Base-by-base conservation (phyloP, 2,329 filamentous ascomycete species). In the Uncinocarpus reesii region DNA sequence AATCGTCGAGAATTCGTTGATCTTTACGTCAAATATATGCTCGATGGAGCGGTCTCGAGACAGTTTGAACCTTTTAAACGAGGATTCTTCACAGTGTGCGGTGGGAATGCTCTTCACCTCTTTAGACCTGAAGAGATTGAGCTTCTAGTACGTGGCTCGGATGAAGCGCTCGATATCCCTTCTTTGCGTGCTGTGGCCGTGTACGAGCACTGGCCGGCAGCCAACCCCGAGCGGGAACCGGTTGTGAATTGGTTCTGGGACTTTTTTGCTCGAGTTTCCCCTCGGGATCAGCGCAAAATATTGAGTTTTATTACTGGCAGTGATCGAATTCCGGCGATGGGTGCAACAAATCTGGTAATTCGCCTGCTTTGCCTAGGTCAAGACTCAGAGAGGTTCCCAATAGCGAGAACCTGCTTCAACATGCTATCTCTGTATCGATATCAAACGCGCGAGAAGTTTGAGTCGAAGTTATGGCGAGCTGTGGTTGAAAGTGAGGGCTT, bases 21-120 rank as follows among this genome's bases (percentile, higher is more conserved):
- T 56, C 71, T 87, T 1, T 94, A 94, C 61, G 78, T 94, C 7
- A 79, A 81, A 32, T 84, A 90, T 61, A 65, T 90, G 7, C 78
- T 95, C 8, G 87, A 95, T 58, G 80, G 75, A 5, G 77, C 85
- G 0, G 84, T 95, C 1, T 71, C 78, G 32, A 77, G 86, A 34
- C 88, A 95, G 60, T 95, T 93, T 55, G 87, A 94, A 61, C 88
- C 89, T 0, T 95, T 95, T 73, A 92, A 92, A 62, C 79, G 88
- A 47, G 89, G 89, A 0, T 95, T 95, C 66, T 95, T 87, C 63
- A 93, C 85, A 0, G 86, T 95, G 23, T 94, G 87, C 61, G 85
- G 84, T 29, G 86, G 88, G 29, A 94, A 92, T 61, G 88, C 89
- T 0, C 72, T 95, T 29, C 86, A 83, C 1, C 75, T 95, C 1